Evolutionary conservation across 2,329 filamentous ascomycete species (phyloP).

Genomic region (Pestalotiopsis sp.): DNA sequence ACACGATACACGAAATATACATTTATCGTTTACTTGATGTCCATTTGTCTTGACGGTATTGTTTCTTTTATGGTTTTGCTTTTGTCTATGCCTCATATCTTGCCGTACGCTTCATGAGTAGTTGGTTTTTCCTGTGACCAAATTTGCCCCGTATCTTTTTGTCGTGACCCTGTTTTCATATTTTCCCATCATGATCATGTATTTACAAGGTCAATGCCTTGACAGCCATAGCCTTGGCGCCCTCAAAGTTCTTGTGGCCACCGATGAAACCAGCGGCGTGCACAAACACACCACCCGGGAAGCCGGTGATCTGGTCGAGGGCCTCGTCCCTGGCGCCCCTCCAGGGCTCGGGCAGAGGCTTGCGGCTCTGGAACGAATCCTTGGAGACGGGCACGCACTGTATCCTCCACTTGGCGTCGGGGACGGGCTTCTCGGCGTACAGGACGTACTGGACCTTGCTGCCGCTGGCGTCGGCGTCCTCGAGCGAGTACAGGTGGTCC

Average conservation of each 20-base stretch:
- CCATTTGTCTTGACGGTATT: neutral
- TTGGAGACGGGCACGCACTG: constrained; percentile 86
- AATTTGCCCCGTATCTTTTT: neutral
- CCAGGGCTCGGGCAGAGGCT: constrained; percentile 89
- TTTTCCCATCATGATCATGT: neutral
- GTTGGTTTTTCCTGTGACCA: neutral
- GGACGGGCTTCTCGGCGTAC: constrained; percentile 80
- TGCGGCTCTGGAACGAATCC: constrained; percentile 89
- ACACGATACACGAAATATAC: neutral
- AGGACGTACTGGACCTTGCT: constrained; percentile 77
- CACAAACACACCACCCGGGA: constrained; percentile 83
- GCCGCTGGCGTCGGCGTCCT: constrained; percentile 50
- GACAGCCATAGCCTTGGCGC: constrained; percentile 81
- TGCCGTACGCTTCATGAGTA: neutral
- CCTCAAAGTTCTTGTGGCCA: constrained; percentile 89
- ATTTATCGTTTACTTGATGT: constrained; percentile 7
- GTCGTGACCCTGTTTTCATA: neutral
- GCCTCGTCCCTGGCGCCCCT: constrained; percentile 86
- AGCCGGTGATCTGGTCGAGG: constrained; percentile 71
- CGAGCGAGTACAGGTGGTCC: constrained; percentile 90
- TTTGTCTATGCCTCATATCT: constrained; percentile 15
- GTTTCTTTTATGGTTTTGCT: neutral
- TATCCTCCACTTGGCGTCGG: constrained; percentile 87
- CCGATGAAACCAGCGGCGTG: constrained; percentile 96
- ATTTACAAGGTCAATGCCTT: constrained; percentile 62